Conservation (phyloP, 2,329 filamentous ascomycete genomes). For the Penicillium sp. region DNA sequence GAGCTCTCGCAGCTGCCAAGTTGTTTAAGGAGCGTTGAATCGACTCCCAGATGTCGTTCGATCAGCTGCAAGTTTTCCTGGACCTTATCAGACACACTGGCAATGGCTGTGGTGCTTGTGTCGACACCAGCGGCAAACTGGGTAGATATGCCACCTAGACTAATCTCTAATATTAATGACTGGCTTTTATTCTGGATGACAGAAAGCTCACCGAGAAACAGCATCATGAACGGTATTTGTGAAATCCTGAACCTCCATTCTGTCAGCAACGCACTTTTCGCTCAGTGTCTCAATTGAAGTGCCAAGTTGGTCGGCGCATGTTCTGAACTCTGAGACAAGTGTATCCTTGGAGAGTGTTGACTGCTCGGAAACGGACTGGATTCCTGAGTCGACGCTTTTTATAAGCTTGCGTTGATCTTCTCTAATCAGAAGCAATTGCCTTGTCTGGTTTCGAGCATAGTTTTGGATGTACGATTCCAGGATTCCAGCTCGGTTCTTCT, state of each 20-base stretch:
- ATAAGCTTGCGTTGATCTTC: slow-evolving; percentile 23
- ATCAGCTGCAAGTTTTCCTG: slow-evolving; percentile 22
- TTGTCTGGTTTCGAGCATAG: slow-evolving; percentile 20
- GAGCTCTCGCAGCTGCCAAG: slow-evolving; percentile 19
- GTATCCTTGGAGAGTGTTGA: slow-evolving; percentile 11
- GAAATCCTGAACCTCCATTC: slow-evolving; percentile 16
- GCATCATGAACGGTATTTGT: slow-evolving; percentile 15
- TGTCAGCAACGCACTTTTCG: slow-evolving; percentile 14
- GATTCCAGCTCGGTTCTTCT: slow-evolving; percentile 26
- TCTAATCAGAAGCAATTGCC: slow-evolving; percentile 19
- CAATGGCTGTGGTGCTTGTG: slow-evolving; percentile 13
- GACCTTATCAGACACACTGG: slow-evolving; percentile 10
- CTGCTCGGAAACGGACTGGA: slow-evolving; percentile 13
- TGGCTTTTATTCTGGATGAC: neutral
- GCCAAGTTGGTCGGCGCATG: slow-evolving; percentile 14
- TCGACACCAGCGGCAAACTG: slow-evolving; percentile 17
- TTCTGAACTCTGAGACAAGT: slow-evolving; percentile 13
- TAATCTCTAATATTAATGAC: slow-evolving; percentile 4
- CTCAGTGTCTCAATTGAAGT: slow-evolving; percentile 13
- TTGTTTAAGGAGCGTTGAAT: slow-evolving; percentile 19
- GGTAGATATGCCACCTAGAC: slow-evolving; percentile 20
- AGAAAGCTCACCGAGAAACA: slow-evolving; percentile 23
- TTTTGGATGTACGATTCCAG: slow-evolving; percentile 34
- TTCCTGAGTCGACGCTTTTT: slow-evolving; percentile 15
- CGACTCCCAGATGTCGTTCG: slow-evolving; percentile 13